Percentiles rank a stretch among this genome's conserved stretches.
Evolutionary conservation across 305 asterid species (phyloP).

Genomic region (Vinca major): DNA sequence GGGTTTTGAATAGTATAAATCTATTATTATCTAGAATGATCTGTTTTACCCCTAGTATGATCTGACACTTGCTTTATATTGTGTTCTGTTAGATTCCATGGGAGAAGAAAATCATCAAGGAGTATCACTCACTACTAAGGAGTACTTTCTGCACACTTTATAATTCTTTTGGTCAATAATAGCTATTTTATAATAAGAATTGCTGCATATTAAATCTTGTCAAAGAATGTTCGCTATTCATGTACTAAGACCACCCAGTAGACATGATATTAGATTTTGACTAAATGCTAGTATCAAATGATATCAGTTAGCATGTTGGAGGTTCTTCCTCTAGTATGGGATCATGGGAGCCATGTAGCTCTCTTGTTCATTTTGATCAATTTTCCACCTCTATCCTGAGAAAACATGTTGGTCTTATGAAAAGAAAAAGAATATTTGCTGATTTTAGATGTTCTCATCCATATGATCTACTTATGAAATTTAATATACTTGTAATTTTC

Average conservation of each 20-base stretch:
- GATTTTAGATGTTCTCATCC: background rate
- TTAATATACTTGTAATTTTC: background rate
- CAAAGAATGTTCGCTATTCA: too few species aligned
- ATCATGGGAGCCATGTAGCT: background rate
- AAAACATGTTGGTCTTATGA: background rate
- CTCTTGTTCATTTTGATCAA: background rate
- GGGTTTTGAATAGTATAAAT: background rate
- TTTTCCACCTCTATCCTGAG: background rate
- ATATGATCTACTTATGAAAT: background rate
- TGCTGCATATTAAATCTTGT: background rate
- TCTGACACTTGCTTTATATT: slow-evolving; percentile 21
- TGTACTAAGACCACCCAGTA: background rate
- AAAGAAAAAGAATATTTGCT: background rate
- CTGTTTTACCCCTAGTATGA: background rate
- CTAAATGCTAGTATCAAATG: background rate
- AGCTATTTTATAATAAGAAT: background rate
- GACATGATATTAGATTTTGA: background rate
- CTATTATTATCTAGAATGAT: background rate
- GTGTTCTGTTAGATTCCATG: slow-evolving; percentile 29
- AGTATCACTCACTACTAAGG: slow-evolving; percentile 26
- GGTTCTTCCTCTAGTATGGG: background rate
- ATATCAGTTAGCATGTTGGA: background rate
- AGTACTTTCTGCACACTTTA: slow-evolving; percentile 35
- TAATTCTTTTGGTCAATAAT: slow-evolving; percentile 6
- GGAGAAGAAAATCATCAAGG: slow-evolving; percentile 31